Evolutionary conservation across 768 basidiomycete genomes (phyloP), one percentile per base, ranked within the genome.

Genomic region (Leccinum aurantiacum): DNA sequence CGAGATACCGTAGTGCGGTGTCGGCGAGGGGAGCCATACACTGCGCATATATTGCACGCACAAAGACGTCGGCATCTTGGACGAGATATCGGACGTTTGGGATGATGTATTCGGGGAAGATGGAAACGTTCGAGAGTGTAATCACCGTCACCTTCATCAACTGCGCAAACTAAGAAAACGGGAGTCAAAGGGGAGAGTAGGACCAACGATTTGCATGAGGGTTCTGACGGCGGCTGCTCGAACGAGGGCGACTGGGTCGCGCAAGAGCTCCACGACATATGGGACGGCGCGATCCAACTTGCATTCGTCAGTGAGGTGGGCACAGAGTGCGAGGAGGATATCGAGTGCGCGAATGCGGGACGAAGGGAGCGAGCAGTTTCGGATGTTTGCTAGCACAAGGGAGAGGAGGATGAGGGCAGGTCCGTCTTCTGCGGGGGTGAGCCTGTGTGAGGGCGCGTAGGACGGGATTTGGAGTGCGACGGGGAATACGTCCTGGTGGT

Each of bases 71-170:
- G 1, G 87, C 79, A 69, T 98, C 97, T 53, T 85, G 82, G 0
- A 90, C 84, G 7, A 99, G 80, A 62, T 93, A 87, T 37, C 85
- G 84, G 67, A 93, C 84, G 68, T 97, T 91, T 1, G 95, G 95
- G 29, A 98, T 85, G 65, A 98, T 90, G 71, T 98, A 99, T 73
- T 98, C 95, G 0, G 95, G 91, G 68, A 98, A 90, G 25, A 98
- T 91, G 8, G 91, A 69, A 71, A 79, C 78, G 53, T 84, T 84
- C 0, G 81, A 81, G 6, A 82, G 82, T 4, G 84, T 83, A 57
- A 93, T 91, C 8, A 87, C 87, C 1, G 84, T 85, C 31, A 91
- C 89, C n/a, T 85, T 73, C 71, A 82, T 81, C 50, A 82, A 63
- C 82, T 84, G 24, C 11, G 29, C 78, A 76, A n/a, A 65, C 73